Base-by-base conservation (phyloP, 306 rosid species). In the Rosa multiflora region DNA sequence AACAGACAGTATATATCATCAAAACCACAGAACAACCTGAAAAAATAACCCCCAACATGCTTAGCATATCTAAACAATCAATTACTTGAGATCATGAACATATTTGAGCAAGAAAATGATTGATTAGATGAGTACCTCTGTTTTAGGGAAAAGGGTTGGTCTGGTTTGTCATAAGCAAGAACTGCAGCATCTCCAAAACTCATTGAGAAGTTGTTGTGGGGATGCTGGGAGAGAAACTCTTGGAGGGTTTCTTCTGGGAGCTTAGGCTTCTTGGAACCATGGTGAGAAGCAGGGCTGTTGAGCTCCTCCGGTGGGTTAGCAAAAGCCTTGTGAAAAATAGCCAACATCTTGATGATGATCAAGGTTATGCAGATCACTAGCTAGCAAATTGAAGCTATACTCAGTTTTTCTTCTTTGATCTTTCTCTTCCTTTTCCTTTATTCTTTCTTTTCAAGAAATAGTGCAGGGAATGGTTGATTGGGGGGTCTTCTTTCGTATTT, bases 291-390 rank as follows among this genome's bases (percentile, higher is more conserved):
- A 53, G 99, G 99, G 48, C 99, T 95, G 64, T 93, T 86, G 0
- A 95, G 93, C 87, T 95, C 99, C 44, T 93, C 98, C 0, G 99
- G 99, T 52, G 99, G 99, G 80, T 95, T 81, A 73, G 97, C 97
- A 86, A 86, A 93, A 63, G 98, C 90, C 74, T 93, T 81, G 82
- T 95, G 99, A 26, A 95, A 95, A 79, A 95, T 93, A 20, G 96
- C 98, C 78, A 95, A 86, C 99, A 95, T 95, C 23, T 77, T 83
- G 44, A 37, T n/a, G 17, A 61, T n/a, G 14, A 51, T 2, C 5
- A 10, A 18, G 11, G 5, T 12, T 18, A 52, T 0, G 37, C 77
- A 53, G 77, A 73, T 32, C 37, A 32, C 3, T 5, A 9, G 44
- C 46, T 8, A 29, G n/a, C 3, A 51, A 14, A 32, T 5, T 29